These are phyloP conservation scores for Silene coronaria DNA, from an alignment of 179 eudicot genomes.

Conservation along the genomic window DNA sequence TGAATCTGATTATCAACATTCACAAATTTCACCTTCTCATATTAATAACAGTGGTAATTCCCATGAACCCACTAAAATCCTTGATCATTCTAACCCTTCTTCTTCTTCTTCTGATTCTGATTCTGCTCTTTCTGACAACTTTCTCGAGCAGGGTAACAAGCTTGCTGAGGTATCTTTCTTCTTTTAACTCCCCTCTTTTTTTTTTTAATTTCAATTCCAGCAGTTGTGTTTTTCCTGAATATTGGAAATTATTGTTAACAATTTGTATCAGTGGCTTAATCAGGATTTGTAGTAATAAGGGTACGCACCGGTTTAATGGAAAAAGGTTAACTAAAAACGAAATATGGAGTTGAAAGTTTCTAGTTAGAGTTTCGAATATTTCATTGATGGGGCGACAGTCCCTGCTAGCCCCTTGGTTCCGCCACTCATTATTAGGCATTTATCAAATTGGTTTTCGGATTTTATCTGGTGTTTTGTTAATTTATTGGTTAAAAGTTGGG, in stretches of 20 bases:
- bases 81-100: conserved; percentile 16
- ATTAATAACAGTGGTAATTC: neutral
- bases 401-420: too few relatives aligned
- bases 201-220: neutral
- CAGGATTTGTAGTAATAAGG: neutral
- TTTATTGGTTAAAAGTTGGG: too few relatives aligned
- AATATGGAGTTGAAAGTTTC: too few relatives aligned
- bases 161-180: conserved; percentile 50
- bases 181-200: neutral
- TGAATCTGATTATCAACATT: neutral
- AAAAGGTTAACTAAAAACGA: too few relatives aligned
- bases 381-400: neutral
- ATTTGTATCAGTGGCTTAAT: neutral
- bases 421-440: too few relatives aligned
- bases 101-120: conserved; percentile 16
- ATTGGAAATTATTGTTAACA: neutral
- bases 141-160: conserved; percentile 46
- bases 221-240: neutral
- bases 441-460: too few relatives aligned
- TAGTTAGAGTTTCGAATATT: too few relatives aligned
- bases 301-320: too few relatives aligned
- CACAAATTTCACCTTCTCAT: neutral
- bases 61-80: conserved; percentile 8
- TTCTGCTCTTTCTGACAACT: conserved; percentile 36
- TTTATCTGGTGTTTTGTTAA: too few relatives aligned